phyloP scores from a whole-genome alignment of 495 filamentous ascomycete species.

The Lophium mytilinum region DNA sequence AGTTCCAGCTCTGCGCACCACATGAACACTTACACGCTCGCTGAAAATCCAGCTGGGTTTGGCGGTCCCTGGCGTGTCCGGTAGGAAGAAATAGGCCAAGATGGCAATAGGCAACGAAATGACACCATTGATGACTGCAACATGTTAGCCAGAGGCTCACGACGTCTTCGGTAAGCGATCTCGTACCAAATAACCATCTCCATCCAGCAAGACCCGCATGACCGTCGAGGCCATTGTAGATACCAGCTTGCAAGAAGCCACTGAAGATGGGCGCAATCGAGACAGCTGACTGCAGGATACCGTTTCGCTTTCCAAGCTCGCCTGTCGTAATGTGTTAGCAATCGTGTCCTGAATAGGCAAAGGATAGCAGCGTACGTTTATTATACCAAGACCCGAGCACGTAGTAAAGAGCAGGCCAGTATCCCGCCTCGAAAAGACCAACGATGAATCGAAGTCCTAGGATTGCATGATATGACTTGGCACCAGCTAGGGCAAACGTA shows the following conservation, averaged over 20 bases:
- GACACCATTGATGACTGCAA: neutral
- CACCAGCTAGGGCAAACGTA: slow-evolving; percentile 2
- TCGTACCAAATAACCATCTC: neutral
- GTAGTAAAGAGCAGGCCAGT: neutral
- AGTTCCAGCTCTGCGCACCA: too few species aligned
- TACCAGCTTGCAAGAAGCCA: slow-evolving; percentile 1
- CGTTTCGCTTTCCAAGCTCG: slow-evolving; percentile 3
- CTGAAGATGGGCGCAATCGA: neutral
- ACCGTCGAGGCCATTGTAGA: neutral
- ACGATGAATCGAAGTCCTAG: slow-evolving; percentile 2
- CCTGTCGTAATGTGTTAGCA: neutral
- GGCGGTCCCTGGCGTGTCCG: neutral
- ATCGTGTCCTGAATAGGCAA: too few species aligned
- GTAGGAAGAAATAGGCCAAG: neutral
- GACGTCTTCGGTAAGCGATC: neutral
- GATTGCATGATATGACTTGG: neutral
- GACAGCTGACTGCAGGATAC: neutral
- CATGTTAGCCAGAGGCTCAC: neutral
- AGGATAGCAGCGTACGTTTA: neutral
- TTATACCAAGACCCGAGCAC: slow-evolving; percentile 2
- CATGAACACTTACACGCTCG: too few species aligned
- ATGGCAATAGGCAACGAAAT: slow-evolving; percentile 1
- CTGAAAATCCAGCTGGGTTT: neutral
- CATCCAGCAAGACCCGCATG: neutral
- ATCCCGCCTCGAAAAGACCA: neutral